Evolutionary conservation across 1,284 basidiomycete genomes (phyloP).

Genomic region (Mycosarcoma mackinlayi): DNA sequence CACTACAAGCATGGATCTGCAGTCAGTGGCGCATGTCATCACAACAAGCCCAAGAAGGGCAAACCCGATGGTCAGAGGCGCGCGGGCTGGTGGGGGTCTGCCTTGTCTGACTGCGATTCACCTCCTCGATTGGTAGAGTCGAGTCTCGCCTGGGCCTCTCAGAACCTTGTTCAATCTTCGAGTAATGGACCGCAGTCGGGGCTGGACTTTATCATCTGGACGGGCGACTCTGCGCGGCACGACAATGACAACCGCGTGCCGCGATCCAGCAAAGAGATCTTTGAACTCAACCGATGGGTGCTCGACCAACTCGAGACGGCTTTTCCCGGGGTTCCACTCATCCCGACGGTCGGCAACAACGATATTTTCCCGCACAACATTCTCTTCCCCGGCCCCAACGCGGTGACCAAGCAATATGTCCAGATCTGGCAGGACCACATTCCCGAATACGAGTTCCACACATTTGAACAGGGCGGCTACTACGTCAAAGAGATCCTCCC

Average conservation of each 20-base stretch:
- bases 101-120: constrained; percentile 83
- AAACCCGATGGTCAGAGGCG: constrained; percentile 51
- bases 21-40: constrained; percentile 47
- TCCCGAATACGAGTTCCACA: constrained; percentile 80
- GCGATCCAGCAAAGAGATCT: constrained; percentile 84
- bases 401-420: constrained; percentile 75
- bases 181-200: constrained; percentile 51
- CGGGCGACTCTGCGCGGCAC: constrained; percentile 90
- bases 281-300: constrained; percentile 78
- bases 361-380: constrained; percentile 69
- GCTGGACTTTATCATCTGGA: constrained; percentile 87
- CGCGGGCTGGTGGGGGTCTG: constrained; percentile 67
- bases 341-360: constrained; percentile 81
- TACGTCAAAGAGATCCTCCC: constrained; percentile 85
- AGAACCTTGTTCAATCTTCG: constrained; percentile 71
- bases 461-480: constrained; percentile 75
- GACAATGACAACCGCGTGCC: constrained; percentile 85
- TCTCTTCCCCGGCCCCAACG: constrained; percentile 77
- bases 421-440: constrained; percentile 87
- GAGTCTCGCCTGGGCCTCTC: constrained; percentile 82
- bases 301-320: constrained; percentile 78
- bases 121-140: constrained; percentile 81
- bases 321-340: constrained; percentile 82
- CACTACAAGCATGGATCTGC: constrained; percentile 73
- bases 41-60: constrained; percentile 56